Conservation (phyloP, 1,139 yeast species). For the Arxiozyma telluris region DNA sequence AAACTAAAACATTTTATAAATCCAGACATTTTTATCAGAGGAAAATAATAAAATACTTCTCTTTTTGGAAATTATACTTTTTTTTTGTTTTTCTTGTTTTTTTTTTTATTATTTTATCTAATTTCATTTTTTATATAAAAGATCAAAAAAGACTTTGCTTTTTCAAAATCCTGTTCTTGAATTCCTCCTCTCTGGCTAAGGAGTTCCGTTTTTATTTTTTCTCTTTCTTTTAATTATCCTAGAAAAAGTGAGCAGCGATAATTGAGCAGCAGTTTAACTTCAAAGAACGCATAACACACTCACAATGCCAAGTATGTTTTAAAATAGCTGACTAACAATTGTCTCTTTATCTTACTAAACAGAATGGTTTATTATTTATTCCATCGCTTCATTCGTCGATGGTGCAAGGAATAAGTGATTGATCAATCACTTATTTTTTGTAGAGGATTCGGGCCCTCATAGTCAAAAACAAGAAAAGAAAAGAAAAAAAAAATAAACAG, state of each 20-base stretch:
- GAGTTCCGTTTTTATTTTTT: too few relatives aligned
- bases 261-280: too few relatives aligned
- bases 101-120: neutral
- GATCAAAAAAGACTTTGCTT: too few relatives aligned
- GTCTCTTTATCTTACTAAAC: neutral
- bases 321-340: slow-evolving; percentile 1
- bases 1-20: too few relatives aligned
- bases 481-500: neutral
- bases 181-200: too few relatives aligned
- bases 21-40: neutral
- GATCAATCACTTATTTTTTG: neutral
- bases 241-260: too few relatives aligned
- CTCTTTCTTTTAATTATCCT: too few relatives aligned
- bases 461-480: slow-evolving; percentile 4
- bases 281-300: neutral
- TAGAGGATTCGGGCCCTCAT: slow-evolving; percentile 71
- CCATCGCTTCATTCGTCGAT: neutral
- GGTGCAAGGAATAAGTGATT: neutral
- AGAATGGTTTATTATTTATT: neutral
- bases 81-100: neutral
- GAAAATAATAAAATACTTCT: neutral
- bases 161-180: too few relatives aligned
- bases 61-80: neutral
- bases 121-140: neutral
- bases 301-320: slow-evolving; percentile 14